Evolutionary conservation across 768 basidiomycete species (phyloP), one percentile per base, ranked within the genome.

Genomic region (Arthromyces matolae): DNA sequence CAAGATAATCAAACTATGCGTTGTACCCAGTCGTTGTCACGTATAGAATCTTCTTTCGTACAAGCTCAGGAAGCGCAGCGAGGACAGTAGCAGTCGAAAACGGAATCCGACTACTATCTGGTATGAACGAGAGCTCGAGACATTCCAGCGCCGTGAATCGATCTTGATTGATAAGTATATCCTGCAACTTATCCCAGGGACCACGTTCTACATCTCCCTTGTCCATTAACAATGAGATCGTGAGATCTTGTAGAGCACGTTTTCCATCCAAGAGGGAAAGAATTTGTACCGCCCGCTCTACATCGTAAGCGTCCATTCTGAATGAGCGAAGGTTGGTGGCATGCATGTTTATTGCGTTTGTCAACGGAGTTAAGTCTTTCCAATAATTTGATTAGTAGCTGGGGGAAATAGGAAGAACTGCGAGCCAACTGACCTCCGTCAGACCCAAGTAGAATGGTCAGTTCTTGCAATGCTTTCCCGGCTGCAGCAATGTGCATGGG

Each of bases 21-120:
- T 33, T 4, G 9, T 33, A 10, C 10, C 32, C 32, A 13, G 18
- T 33, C 32, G 19, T 39, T 41, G 41, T 4, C 25, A 49, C 18
- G 24, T 22, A 25, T 3, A 35, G 4, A 46, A 53, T 16, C 27
- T 45, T 10, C 52, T 64, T 49, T 19, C 36, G 40, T 8, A 22
- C 41, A 37, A 43, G 48, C 44, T 42, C 23, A 50, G 48, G 42
- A 34, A 44, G 3, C 8, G 27, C 31, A 4, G 23, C 31, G 24
- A 43, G 14, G 20, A 50, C 34, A 13, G 33, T 20, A 23, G 13
- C 20, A 27, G 25, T 9, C 13, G 37, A 19, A 28, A 32, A 8
- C 20, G 18, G 47, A 34, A 2, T n/a, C 2, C n/a, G 4, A 24
- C 19, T 13, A 16, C n/a, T 19, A 9, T 2, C 4, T 6, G n/a